A percentile compares a stretch with the other conserved stretches of the same genome.
These are phyloP conservation scores for Zarea fungicola DNA, from an alignment of 2,329 filamentous ascomycete genomes.

Conservation along the genomic window DNA sequence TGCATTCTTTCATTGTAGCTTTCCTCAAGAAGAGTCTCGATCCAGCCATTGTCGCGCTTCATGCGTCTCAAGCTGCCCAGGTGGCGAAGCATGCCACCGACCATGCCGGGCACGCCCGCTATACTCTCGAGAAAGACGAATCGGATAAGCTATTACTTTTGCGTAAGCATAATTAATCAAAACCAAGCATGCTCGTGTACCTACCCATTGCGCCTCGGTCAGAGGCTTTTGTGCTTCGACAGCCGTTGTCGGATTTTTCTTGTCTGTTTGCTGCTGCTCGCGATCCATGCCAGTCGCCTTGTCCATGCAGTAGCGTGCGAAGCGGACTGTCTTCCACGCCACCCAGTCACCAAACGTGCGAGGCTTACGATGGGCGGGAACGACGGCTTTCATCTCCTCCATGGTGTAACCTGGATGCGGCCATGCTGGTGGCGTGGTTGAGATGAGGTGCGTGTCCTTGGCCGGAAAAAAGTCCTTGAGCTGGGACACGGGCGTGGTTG, in stretches of 20 bases:
- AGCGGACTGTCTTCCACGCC: slow-evolving; percentile 70
- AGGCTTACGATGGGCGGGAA: slow-evolving; percentile 70
- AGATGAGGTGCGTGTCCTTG: slow-evolving; percentile 56
- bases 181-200: slow-evolving; percentile 16
- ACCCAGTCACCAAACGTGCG: slow-evolving; percentile 70
- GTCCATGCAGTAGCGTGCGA: slow-evolving; percentile 77
- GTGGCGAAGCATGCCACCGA: slow-evolving; percentile 90
- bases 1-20: slow-evolving; percentile 94
- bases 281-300: slow-evolving; percentile 68
- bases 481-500: slow-evolving; percentile 40
- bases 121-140: slow-evolving; percentile 94
- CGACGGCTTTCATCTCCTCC: slow-evolving; percentile 70
- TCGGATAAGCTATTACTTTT: slow-evolving; percentile 54
- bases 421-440: slow-evolving; percentile 61
- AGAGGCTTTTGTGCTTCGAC: slow-evolving; percentile 53
- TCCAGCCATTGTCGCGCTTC: slow-evolving; percentile 94
- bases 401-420: slow-evolving; percentile 69
- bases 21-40: slow-evolving; percentile 86
- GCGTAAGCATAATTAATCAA: not conserved
- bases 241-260: slow-evolving; percentile 50
- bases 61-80: slow-evolving; percentile 76
- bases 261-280: slow-evolving; percentile 64
- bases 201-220: slow-evolving; percentile 78
- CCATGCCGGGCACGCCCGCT: slow-evolving; percentile 94
- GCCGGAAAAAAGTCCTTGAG: slow-evolving; percentile 59